phyloP scores from a whole-genome alignment of 495 filamentous ascomycete species.

The Daldinia decipiens region DNA sequence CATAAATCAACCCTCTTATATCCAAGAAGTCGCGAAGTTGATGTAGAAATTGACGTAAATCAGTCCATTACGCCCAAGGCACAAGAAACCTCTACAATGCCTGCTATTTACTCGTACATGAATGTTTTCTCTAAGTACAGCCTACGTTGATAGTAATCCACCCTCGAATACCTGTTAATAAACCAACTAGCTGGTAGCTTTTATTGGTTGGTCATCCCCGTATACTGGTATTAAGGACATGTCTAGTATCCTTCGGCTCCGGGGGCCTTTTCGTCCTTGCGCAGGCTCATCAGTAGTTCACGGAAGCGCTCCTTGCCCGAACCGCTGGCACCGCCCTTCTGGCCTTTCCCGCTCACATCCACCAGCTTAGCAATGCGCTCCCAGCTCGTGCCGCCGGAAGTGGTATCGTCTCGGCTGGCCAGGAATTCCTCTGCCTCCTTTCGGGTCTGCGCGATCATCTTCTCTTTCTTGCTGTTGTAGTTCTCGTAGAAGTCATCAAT shows the following conservation, averaged over 20 bases:
- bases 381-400: slow-evolving; percentile 95
- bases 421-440: slow-evolving; percentile 96
- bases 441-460: slow-evolving; percentile 82
- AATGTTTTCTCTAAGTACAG: slow-evolving; percentile 36
- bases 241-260: slow-evolving; percentile 73
- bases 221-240: slow-evolving; percentile 1
- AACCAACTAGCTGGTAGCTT: slow-evolving; percentile 12
- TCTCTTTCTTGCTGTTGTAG: slow-evolving; percentile 97
- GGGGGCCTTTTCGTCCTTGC: slow-evolving; percentile 94
- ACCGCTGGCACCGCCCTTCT: slow-evolving; percentile 81
- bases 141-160: neutral
- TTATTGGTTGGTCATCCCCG: slow-evolving; percentile 3
- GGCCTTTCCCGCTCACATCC: slow-evolving; percentile 93
- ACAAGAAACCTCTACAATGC: slow-evolving; percentile 28
- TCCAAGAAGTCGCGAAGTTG: neutral
- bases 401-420: slow-evolving; percentile 86
- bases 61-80: slow-evolving; percentile 41
- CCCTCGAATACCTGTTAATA: slow-evolving; percentile 7
- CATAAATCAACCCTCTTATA: slow-evolving; percentile 7
- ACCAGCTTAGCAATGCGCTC: slow-evolving; percentile 97
- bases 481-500: slow-evolving; percentile 99
- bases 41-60: slow-evolving; percentile 18
- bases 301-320: slow-evolving; percentile 95
- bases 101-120: slow-evolving; percentile 29
- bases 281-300: slow-evolving; percentile 85